Evolutionary conservation across 805 yeast genomes (phyloP), one percentile per base, ranked within the genome.

Genomic region (Starmerella apicola): DNA sequence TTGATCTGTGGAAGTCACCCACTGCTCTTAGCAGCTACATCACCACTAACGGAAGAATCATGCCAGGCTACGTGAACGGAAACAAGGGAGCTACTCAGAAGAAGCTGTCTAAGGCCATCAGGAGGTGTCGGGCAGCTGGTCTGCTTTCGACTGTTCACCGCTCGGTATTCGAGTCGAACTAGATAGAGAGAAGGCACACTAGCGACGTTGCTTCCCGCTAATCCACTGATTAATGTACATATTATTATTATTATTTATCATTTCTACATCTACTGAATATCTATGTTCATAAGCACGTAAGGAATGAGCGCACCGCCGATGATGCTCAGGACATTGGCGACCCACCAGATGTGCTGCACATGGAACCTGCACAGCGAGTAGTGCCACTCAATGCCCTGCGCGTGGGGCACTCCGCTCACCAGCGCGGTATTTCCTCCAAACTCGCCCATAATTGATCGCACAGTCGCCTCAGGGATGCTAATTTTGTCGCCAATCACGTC

Each of bases 291-390:
- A n/a, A n/a, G n/a, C n/a, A n/a, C 22, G 21, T 16, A 9, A 8
- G 18, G 34, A 32, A 34, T 24, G 21, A 37, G 35, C 16, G n/a
- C 20, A 10, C 24, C 4, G 5, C 43, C 29, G 15, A 74, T 37
- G 1, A 70, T 41, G 3, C 68, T 56, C 5, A 70, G 51, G 1
- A 77, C 68, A 52, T 81, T 77, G 2, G 94, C 70, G 6, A 71
- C 81, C 98, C 98, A 91, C 98, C 98, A 91, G 38, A 81, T 74
- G 57, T 86, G 96, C 61, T 86, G 96, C 9, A 83, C 72, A 2
- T 72, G 70, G 58, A 88, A 88, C 13, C 85, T 78, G 62, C 98
- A 91, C 44, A 79, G 64, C 5, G 71, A 59, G 61, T 74, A 88
- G 21, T 68, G 62, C 64, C 81, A 86, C 15, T 68, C 69, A 88